Evolutionary conservation across 495 filamentous ascomycete genomes (phyloP).

Genomic region (Aspergillus ostianus): DNA sequence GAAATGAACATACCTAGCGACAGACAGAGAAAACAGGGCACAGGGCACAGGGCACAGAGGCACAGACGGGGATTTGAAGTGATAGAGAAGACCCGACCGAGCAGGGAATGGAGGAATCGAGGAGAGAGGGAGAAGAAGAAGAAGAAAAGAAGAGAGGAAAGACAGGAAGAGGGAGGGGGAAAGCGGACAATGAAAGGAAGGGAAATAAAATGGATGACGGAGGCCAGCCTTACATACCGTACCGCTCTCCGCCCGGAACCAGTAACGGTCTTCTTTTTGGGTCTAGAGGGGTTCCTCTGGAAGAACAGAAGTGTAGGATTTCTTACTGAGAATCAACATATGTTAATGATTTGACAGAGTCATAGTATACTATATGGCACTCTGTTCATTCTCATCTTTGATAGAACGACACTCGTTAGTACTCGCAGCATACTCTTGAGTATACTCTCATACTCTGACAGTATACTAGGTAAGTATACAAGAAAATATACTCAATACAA

Average conservation of each 20-base stretch:
- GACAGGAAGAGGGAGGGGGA: constrained; percentile 10
- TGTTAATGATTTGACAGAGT: no score
- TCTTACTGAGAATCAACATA: no score
- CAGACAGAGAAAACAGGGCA: not conserved
- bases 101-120: constrained; percentile 15
- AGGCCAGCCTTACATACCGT: not conserved
- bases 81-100: constrained; percentile 18
- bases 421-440: not conserved
- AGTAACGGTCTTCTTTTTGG: not conserved
- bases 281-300: no score
- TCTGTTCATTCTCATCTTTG: no score
- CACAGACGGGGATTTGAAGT: constrained; percentile 1
- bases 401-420: no score
- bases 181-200: constrained; percentile 9
- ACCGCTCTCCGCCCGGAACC: not conserved
- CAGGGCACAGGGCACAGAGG: not conserved
- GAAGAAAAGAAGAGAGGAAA: constrained; percentile 4
- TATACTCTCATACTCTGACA: not conserved
- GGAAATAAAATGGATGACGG: constrained; percentile 10
- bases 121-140: constrained; percentile 9
- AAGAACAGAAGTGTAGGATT: no score
- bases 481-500: no score
- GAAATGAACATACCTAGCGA: not conserved
- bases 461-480: no score
- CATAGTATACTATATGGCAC: no score